Evolutionary conservation across 1,284 basidiomycete genomes (phyloP).

Genomic region (Trichosporon inkin): DNA sequence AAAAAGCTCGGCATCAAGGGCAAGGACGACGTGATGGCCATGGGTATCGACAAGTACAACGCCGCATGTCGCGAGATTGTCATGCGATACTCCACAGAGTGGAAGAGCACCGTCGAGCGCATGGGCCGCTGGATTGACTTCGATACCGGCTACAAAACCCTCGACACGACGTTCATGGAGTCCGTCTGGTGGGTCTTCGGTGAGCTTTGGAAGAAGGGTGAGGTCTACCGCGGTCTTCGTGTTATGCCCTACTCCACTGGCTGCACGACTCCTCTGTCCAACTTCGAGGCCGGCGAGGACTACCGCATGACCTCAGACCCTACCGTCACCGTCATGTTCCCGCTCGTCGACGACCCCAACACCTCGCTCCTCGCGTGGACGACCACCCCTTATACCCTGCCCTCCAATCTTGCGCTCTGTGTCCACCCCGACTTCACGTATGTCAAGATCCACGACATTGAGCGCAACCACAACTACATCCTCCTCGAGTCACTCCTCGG

Average conservation of each 20-base stretch:
- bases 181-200: slow-evolving; percentile 99
- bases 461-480: slow-evolving; percentile 85
- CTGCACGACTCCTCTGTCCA: slow-evolving; percentile 92
- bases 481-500: slow-evolving; percentile 82
- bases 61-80: slow-evolving; percentile 95
- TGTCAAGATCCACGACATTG: slow-evolving; percentile 93
- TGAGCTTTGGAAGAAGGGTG: slow-evolving; percentile 83
- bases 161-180: slow-evolving; percentile 94
- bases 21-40: slow-evolving; percentile 86
- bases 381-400: slow-evolving; percentile 97
- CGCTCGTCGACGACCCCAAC: slow-evolving; percentile 82
- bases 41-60: slow-evolving; percentile 98
- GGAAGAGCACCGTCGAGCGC: slow-evolving; percentile 90
- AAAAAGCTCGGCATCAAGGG: slow-evolving; percentile 90
- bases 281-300: slow-evolving; percentile 93
- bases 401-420: slow-evolving; percentile 90
- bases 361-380: slow-evolving; percentile 97
- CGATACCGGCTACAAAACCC: slow-evolving; percentile 98
- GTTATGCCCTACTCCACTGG: slow-evolving; percentile 99
- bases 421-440: slow-evolving; percentile 96
- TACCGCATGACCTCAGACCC: slow-evolving; percentile 96
- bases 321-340: slow-evolving; percentile 90
- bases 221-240: slow-evolving; percentile 88
- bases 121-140: slow-evolving; percentile 99
- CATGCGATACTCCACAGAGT: slow-evolving; percentile 93